Percentiles rank a stretch among this genome's conserved stretches.
Conservation (phyloP, 1,139 yeast species). For the Magnusiomyces ingens region DNA sequence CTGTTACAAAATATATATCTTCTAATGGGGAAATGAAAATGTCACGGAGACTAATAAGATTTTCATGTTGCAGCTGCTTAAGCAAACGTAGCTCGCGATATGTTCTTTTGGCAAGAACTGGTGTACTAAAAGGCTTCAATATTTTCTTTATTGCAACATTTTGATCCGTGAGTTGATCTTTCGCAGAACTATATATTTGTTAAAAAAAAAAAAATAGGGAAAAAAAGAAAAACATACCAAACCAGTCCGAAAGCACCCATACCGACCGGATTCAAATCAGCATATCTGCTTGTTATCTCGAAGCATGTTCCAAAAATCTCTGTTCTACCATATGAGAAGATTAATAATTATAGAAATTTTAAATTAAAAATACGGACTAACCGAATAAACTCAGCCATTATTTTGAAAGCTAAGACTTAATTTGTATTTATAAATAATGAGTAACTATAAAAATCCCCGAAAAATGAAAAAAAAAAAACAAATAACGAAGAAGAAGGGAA, state of each 20-base stretch:
- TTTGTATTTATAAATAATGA: too few species aligned
- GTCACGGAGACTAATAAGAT: slow-evolving; percentile 86
- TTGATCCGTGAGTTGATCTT: slow-evolving; percentile 83
- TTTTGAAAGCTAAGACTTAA: not conserved
- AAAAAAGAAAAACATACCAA: slow-evolving; percentile 38
- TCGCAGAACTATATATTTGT: slow-evolving; percentile 51
- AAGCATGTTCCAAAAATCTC: slow-evolving; percentile 44
- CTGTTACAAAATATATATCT: slow-evolving; percentile 95
- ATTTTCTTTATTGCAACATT: slow-evolving; percentile 96
- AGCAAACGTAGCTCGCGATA: slow-evolving; percentile 89
- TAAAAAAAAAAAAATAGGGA: slow-evolving; percentile 2
- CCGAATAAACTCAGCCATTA: slow-evolving; percentile 30
- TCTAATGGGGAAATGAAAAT: slow-evolving; percentile 91
- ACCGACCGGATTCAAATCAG: slow-evolving; percentile 93
- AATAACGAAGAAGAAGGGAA: not conserved
- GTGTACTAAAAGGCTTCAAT: slow-evolving; percentile 94
- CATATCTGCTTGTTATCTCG: slow-evolving; percentile 84
- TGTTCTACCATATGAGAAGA: slow-evolving; percentile 31
- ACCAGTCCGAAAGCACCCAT: slow-evolving; percentile 99
- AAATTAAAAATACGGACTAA: slow-evolving; percentile 7
- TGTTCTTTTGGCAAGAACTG: slow-evolving; percentile 92
- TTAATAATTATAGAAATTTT: slow-evolving; percentile 17
- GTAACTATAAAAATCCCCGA: not conserved
- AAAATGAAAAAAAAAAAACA: not conserved
- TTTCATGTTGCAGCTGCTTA: slow-evolving; percentile 91